Evolutionary conservation across 2,329 filamentous ascomycete species (phyloP).

Genomic region (Hymenoscyphus repandus): DNA sequence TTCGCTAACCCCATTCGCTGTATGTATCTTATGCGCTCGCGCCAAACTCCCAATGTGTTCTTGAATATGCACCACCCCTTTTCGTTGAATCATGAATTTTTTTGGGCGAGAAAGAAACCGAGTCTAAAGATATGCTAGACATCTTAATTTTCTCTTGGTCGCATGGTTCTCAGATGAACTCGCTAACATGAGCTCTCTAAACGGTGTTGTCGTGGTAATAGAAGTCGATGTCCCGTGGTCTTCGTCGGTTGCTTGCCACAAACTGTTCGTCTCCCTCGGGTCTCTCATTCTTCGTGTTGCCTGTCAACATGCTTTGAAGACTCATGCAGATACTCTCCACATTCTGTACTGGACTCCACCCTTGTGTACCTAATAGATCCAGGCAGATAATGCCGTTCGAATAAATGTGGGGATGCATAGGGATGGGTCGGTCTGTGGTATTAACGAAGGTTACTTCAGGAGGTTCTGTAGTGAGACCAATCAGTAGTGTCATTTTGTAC

Average conservation of each 20-base stretch:
- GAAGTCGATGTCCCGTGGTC: slow-evolving; percentile 87
- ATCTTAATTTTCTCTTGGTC: too few relatives aligned
- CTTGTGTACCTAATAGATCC: slow-evolving; percentile 79
- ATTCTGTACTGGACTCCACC: slow-evolving; percentile 95
- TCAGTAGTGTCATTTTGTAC: neutral
- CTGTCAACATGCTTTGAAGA: slow-evolving; percentile 95
- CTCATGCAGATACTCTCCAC: slow-evolving; percentile 97
- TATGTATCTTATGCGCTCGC: neutral
- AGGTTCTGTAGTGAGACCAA: slow-evolving; percentile 55
- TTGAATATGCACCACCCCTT: neutral
- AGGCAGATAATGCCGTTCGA: slow-evolving; percentile 97
- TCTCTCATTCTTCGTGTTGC: slow-evolving; percentile 85
- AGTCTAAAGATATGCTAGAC: neutral
- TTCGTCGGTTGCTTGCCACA: slow-evolving; percentile 69
- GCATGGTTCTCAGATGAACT: too few relatives aligned
- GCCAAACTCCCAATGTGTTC: neutral
- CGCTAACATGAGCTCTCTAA: slow-evolving; percentile 30
- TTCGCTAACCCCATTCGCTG: neutral
- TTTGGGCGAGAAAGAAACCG: neutral
- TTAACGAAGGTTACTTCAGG: slow-evolving; percentile 89
- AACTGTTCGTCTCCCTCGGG: slow-evolving; percentile 89
- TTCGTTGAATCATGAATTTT: neutral
- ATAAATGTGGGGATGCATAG: slow-evolving; percentile 96
- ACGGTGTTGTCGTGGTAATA: slow-evolving; percentile 88
- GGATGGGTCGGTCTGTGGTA: slow-evolving; percentile 62